A percentile compares a stretch with the other conserved stretches of the same genome.
phyloP scores from a whole-genome alignment of 148 eudicot genomes.

The Dysphania ambrosioides region DNA sequence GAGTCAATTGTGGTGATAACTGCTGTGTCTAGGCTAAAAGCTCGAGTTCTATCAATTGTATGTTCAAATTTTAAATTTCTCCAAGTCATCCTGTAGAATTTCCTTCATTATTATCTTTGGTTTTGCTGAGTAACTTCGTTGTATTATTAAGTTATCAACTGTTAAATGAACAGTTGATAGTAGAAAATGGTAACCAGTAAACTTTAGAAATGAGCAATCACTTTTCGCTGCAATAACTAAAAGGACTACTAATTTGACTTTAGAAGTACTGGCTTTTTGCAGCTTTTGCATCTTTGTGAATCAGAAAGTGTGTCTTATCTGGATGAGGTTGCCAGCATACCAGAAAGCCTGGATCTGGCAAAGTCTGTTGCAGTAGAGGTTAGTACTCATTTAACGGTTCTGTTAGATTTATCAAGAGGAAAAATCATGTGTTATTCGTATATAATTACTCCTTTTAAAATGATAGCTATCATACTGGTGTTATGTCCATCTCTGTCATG shows the following conservation, averaged over 20 bases:
- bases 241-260: slow-evolving; percentile 10
- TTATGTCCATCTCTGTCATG: too few species aligned
- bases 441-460: background rate
- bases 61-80: slow-evolving; percentile 30
- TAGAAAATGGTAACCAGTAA: background rate
- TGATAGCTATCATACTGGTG: background rate
- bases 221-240: background rate
- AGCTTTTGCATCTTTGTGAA: slow-evolving; percentile 94
- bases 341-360: slow-evolving; percentile 67
- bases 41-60: slow-evolving; percentile 79
- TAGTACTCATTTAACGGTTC: slow-evolving; percentile 20
- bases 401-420: background rate
- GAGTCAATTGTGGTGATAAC: slow-evolving; percentile 49
- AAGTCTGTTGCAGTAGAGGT: slow-evolving; percentile 84
- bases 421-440: background rate
- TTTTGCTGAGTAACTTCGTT: slow-evolving; percentile 11
- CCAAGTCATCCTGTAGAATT: background rate
- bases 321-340: slow-evolving; percentile 80
- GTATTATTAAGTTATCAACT: slow-evolving; percentile 3
- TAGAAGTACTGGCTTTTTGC: slow-evolving; percentile 26
- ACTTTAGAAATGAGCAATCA: background rate
- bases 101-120: background rate
- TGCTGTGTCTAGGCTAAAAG: slow-evolving; percentile 74
- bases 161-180: background rate
- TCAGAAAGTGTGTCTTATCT: slow-evolving; percentile 77